Base-by-base conservation (phyloP, 352 stramenopile species). In the Phytophthora litchii region DNA sequence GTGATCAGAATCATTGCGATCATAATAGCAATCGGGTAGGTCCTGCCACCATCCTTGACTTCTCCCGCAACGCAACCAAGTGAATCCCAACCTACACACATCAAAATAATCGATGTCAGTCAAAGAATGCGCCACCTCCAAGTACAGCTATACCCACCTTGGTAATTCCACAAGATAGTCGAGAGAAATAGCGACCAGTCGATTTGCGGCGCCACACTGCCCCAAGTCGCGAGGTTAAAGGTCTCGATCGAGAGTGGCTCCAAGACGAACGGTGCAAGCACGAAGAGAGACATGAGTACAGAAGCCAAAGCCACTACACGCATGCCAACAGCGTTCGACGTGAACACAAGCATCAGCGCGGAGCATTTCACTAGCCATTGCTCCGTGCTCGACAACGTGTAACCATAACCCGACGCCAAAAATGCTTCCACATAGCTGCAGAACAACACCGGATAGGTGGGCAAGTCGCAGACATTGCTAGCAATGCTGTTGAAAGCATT, bases 161-260 rank as follows among this genome's bases (percentile, higher is more conserved):
- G 86, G 45, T 92, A 92, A 57, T 92, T 93, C 86, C 86, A 95
- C 10, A 95, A 59, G 54, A 93, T 92, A 1, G 84, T 92, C 3
- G 82, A 92, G 23, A 93, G 73, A 59, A 95, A 95, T n/a, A 92
- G 46, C 19, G 82, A 91, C 86, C 86, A 93, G 63, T 93, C 72
- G 54, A 93, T 91, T 10, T 78, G 23, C 11, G 81, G 80, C 13
- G 83, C 76, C 6, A 88, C 75, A 29, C 72, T 80, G 12, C 80
- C 80, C 86, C 83, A 93, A 16, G 79, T 91, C 3, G 80, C 67
- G 14, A 88, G 59, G 45, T 92, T 90, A 55, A 91, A 91, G 20
- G 80, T 72, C 31, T 91, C 68, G 13, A 95, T 55, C 14, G 70
- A 87, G 52, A 95, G 48, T 0, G 83, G 86, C 55, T 95, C 83